phyloP scores from a whole-genome alignment of 2,329 filamentous ascomycete genomes.

The Scedosporium boydii region DNA sequence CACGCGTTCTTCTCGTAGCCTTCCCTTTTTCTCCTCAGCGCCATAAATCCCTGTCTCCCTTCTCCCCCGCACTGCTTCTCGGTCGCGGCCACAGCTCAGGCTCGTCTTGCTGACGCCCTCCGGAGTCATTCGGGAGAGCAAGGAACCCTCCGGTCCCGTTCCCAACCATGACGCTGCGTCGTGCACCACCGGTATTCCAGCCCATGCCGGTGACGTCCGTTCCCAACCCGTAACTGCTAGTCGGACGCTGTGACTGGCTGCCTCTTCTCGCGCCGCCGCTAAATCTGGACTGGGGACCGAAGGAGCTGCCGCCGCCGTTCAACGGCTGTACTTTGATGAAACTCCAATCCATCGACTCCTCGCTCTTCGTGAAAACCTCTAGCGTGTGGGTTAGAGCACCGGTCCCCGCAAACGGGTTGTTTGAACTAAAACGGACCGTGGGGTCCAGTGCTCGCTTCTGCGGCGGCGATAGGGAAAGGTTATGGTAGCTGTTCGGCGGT shows the following conservation, averaged over 20 bases:
- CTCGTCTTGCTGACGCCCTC: conserved; percentile 12
- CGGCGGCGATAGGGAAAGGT: conserved; percentile 15
- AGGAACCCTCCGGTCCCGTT: conserved; percentile 43
- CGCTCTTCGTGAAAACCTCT: conserved; percentile 51
- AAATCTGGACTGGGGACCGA: background rate
- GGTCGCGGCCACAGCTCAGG: conserved; percentile 32
- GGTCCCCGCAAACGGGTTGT: conserved; percentile 44
- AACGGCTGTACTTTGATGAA: conserved; percentile 38
- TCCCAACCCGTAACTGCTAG: conserved; percentile 49
- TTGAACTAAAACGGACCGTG: conserved; percentile 44
- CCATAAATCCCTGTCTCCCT: conserved; percentile 32
- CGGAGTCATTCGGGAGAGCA: conserved; percentile 32
- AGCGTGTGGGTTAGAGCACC: conserved; percentile 40
- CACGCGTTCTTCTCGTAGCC: background rate
- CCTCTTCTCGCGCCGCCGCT: background rate
- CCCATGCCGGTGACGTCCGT: conserved; percentile 37
- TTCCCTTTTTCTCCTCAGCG: conserved; percentile 15
- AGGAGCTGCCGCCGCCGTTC: conserved; percentile 15
- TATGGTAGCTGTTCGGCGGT: conserved; percentile 16
- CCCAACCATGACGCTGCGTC: conserved; percentile 44
- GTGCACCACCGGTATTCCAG: conserved; percentile 42
- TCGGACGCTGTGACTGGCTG: conserved; percentile 26
- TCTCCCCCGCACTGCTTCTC: conserved; percentile 31
- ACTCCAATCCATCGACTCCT: conserved; percentile 50
- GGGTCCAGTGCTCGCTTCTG: conserved; percentile 20